Evolutionary conservation across 2,329 filamentous ascomycete species (phyloP), one percentile per base, ranked within the genome.

Genomic region (Cryoendolithus antarcticus): DNA sequence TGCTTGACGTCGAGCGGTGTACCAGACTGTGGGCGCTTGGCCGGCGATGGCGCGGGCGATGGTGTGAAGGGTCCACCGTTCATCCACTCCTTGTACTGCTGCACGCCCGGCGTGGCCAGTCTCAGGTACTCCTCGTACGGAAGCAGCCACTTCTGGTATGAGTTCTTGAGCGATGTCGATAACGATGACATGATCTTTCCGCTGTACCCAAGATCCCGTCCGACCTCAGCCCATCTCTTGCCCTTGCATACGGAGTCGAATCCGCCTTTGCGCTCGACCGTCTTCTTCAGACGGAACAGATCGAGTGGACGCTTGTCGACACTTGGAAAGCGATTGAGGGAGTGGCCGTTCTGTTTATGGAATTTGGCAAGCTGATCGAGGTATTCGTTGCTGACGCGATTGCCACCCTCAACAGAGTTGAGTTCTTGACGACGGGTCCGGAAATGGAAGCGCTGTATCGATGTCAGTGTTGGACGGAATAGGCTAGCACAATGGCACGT

Each of bases 101-200:
- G 89, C n/a, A 96, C 88, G 24, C 86, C 85, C 3, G 91, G 91
- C 59, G 95, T 96, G 38, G 86, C 89, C 9, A 89, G 69, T 38
- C 83, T 76, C 32, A 98, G 67, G 57, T 94, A 98, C 46, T 96
- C 86, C 61, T 98, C 91, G 53, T 96, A 98, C 0, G 91, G 91
- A 55, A 86, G 85, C 3, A 98, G 77, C 85, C 91, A 98, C 62
- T 89, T 80, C 59, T 94, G 86, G 53, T 93, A 98, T 0, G 91
- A 96, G 61, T 98, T 98, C 61, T 96, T 98, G 32, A 98, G 72
- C 4, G 91, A 96, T 0, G 91, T 98, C 4, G 91, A 98, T 34
- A 98, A 67, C 6, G 91, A 96, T 2, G 89, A 96, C 91, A 98
- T 98, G 47, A 98, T 98, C 67, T 98, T 98, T 57, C 91, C 91